Evolutionary conservation across 2,329 filamentous ascomycete genomes (phyloP).

Genomic region (Pestalotiopsis sp.): DNA sequence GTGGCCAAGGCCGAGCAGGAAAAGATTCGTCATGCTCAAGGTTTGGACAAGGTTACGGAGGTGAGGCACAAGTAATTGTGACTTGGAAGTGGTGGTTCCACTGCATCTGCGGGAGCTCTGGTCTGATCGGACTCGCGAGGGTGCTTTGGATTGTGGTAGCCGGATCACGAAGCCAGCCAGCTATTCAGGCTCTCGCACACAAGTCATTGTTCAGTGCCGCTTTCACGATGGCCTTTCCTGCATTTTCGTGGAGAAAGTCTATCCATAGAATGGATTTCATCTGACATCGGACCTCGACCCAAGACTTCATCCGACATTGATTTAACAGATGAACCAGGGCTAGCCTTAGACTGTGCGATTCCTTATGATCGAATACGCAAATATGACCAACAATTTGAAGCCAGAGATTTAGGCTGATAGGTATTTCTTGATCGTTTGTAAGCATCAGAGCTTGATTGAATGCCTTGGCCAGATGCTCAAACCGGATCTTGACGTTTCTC

Average conservation of each 20-base stretch:
- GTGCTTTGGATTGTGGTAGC: too few species aligned
- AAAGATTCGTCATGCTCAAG: conserved; percentile 25
- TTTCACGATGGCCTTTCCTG: background rate
- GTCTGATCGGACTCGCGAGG: background rate
- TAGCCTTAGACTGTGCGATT: background rate
- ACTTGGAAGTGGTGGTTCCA: too few species aligned
- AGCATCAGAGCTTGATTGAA: background rate
- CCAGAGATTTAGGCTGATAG: background rate
- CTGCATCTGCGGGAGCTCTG: background rate
- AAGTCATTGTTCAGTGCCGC: background rate
- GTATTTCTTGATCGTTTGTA: background rate
- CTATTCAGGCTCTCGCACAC: too few species aligned
- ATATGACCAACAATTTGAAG: background rate
- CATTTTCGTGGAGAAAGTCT: background rate
- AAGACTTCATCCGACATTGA: background rate
- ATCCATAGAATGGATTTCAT: background rate
- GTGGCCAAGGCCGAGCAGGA: conserved; percentile 27
- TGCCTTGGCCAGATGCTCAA: background rate
- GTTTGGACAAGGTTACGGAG: conserved; percentile 21
- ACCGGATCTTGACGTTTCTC: background rate
- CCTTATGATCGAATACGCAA: background rate
- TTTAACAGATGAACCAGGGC: background rate
- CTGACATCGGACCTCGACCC: background rate
- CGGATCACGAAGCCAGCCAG: too few species aligned
- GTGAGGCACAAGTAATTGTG: background rate